Percentiles rank a stretch among this genome's conserved stretches.
phyloP scores from a whole-genome alignment of 1,284 basidiomycete species.

The Cutaneotrichosporon cyanovorans region DNA sequence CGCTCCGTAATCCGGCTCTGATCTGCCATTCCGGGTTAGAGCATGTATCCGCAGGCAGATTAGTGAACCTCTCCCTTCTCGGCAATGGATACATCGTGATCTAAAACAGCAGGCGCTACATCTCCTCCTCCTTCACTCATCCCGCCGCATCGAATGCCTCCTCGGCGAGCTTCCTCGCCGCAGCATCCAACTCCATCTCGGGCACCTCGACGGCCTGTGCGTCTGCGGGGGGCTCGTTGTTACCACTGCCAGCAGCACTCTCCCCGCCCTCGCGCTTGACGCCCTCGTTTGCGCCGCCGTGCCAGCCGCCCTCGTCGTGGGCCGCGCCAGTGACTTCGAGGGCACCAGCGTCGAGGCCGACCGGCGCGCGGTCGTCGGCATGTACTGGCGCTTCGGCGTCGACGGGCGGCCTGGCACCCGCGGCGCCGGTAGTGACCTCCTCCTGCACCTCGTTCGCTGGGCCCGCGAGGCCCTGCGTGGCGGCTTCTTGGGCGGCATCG shows the following conservation, averaged over 20 bases:
- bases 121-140: no score
- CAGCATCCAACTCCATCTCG: constrained; percentile 37
- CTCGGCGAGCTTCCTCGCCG: constrained; percentile 30
- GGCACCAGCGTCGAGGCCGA: constrained; percentile 43
- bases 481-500: constrained; percentile 34
- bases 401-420: background rate
- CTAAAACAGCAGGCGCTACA: no score
- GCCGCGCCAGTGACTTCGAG: constrained; percentile 35
- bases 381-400: constrained; percentile 12
- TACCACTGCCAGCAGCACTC: constrained; percentile 7
- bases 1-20: no score
- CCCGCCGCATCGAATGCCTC: constrained; percentile 20
- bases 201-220: constrained; percentile 11
- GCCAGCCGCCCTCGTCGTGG: constrained; percentile 43
- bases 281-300: constrained; percentile 44
- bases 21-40: no score
- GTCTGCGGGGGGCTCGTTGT: no score
- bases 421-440: constrained; percentile 29
- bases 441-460: constrained; percentile 36
- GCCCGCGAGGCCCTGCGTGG: constrained; percentile 36
- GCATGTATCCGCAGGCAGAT: no score
- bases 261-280: constrained; percentile 8
- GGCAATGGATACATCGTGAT: no score
- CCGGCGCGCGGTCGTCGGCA: constrained; percentile 41
- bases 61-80: no score